phyloP scores from a whole-genome alignment of 371 early-diverging fungal genomes.

The Mortierella polycephala region DNA sequence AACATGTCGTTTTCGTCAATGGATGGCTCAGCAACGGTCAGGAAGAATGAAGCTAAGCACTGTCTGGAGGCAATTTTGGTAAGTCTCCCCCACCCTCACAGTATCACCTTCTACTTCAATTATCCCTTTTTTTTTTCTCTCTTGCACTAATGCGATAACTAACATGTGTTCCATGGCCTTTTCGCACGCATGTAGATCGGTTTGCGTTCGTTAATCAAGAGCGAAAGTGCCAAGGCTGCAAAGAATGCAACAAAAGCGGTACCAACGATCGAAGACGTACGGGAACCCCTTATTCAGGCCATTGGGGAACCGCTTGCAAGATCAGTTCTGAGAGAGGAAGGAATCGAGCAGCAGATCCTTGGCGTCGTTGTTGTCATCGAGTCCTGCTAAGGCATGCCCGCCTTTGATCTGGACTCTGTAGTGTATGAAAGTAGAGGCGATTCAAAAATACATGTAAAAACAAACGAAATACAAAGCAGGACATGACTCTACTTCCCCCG shows the following conservation, averaged over 20 bases:
- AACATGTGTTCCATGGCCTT: background rate
- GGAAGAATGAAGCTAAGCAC: constrained; percentile 30
- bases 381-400: constrained; percentile 3
- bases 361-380: constrained; percentile 29
- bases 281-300: constrained; percentile 30
- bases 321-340: constrained; percentile 17
- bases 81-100: background rate
- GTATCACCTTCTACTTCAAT: no score
- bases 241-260: background rate
- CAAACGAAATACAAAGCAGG: no score
- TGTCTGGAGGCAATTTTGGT: constrained; percentile 43
- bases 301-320: constrained; percentile 26
- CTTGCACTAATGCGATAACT: background rate
- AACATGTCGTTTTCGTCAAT: constrained; percentile 6
- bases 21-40: constrained; percentile 14
- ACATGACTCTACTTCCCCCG: no score
- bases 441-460: no score
- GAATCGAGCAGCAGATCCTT: constrained; percentile 12
- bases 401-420: no score
- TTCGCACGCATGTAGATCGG: constrained; percentile 20
- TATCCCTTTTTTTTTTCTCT: background rate
- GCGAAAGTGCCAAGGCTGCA: constrained; percentile 22
- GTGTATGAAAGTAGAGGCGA: no score
- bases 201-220: constrained; percentile 30
- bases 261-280: constrained; percentile 24